Conservation (phyloP, 306 rosid genomes). For the Castanea crenata region DNA sequence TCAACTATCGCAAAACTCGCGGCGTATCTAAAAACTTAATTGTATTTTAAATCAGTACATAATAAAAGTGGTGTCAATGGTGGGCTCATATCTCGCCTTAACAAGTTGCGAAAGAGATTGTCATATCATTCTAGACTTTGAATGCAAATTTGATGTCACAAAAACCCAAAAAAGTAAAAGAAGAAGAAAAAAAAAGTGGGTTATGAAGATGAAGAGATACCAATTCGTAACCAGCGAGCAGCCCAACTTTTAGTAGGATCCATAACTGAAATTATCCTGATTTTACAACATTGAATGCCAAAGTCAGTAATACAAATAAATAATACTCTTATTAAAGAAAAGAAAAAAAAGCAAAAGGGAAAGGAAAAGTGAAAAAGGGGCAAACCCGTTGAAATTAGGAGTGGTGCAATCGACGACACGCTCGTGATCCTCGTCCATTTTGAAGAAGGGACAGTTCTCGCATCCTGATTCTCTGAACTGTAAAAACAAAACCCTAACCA, state of each 20-base stretch:
- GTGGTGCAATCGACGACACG: constrained; percentile 88
- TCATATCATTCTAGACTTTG: neutral
- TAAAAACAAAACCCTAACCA: too few species aligned
- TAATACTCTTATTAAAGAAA: neutral
- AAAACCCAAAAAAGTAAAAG: neutral
- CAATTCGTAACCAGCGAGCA: constrained; percentile 90
- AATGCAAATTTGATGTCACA: neutral
- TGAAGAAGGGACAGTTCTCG: constrained; percentile 90
- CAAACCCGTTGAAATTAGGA: constrained; percentile 90
- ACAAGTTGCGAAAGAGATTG: too few species aligned
- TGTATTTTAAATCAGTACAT: too few species aligned
- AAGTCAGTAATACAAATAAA: neutral
- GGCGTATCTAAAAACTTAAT: too few species aligned
- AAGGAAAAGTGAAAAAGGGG: too few species aligned
- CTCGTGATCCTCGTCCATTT: constrained; percentile 90
- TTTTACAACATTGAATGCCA: too few species aligned
- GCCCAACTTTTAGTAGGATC: constrained; percentile 94
- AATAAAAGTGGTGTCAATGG: too few species aligned
- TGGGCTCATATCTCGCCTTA: too few species aligned
- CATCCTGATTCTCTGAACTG: constrained; percentile 93
- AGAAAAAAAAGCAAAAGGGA: neutral
- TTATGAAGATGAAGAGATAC: constrained; percentile 29
- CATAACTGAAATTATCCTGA: constrained; percentile 86
- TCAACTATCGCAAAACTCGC: too few species aligned
- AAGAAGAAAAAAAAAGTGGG: neutral